Evolutionary conservation across 257 asterid genomes (phyloP).

Genomic region (Hygrophila difformis): DNA sequence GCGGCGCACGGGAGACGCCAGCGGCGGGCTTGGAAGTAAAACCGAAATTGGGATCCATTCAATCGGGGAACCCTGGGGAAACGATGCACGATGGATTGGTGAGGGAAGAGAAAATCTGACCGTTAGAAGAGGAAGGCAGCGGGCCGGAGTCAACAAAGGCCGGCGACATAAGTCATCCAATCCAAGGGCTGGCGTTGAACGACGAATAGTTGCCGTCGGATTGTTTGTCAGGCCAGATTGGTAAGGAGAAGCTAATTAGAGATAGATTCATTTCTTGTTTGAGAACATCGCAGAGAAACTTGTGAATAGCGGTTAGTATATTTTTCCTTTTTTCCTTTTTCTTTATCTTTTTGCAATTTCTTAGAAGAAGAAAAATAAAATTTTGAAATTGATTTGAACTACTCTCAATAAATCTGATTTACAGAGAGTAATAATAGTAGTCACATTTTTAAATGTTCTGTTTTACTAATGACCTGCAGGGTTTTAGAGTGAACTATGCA

Average conservation of each 20-base stretch:
- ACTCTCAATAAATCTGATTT: no score
- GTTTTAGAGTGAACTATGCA: no score
- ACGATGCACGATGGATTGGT: slow-evolving; percentile 4
- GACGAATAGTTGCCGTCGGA: not conserved
- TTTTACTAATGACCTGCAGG: no score
- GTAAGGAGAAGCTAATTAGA: no score
- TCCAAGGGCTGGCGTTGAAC: slow-evolving; percentile 8
- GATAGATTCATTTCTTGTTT: not conserved
- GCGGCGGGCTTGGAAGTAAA: slow-evolving; percentile 35
- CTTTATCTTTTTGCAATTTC: no score
- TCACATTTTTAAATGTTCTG: no score
- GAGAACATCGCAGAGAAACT: not conserved
- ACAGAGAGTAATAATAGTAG: no score
- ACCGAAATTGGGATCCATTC: slow-evolving; percentile 65
- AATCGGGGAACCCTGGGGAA: not conserved
- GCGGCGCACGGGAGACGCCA: slow-evolving; percentile 47
- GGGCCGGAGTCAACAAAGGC: slow-evolving; percentile 45
- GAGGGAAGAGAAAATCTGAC: slow-evolving; percentile 29
- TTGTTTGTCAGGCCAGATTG: not conserved
- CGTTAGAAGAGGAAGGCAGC: slow-evolving; percentile 23
- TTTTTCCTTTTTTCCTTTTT: no score
- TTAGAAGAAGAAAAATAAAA: no score
- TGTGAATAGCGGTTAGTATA: not conserved
- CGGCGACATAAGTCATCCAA: slow-evolving; percentile 61
- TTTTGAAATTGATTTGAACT: no score